Conservation (phyloP, 768 basidiomycete species). For the Flagelloscypha sp. region DNA sequence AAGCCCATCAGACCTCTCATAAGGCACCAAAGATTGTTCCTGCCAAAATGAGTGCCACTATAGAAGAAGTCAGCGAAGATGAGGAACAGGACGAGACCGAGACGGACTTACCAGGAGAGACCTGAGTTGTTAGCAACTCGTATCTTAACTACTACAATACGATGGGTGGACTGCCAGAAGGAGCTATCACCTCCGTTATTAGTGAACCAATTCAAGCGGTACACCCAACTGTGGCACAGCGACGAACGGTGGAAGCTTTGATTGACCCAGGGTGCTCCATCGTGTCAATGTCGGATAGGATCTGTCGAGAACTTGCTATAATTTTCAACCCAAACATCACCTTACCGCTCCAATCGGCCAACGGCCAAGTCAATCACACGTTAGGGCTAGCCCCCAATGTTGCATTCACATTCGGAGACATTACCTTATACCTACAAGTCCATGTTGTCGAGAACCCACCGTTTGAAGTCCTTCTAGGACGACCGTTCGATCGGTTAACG, state of each 20-base stretch:
- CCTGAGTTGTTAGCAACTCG: no score
- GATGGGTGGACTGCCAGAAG: no score
- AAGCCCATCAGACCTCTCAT: no score
- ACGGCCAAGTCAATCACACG: constrained; percentile 13
- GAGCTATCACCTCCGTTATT: no score
- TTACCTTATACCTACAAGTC: constrained; percentile 14
- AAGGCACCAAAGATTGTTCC: no score
- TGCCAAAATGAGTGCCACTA: no score
- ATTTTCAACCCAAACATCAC: constrained; percentile 14
- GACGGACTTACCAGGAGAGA: no score
- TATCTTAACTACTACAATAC: no score
- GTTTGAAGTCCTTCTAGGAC: constrained; percentile 17
- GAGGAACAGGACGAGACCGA: no score
- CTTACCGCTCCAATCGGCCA: constrained; percentile 20
- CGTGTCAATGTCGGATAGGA: constrained; percentile 15
- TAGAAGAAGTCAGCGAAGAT: no score
- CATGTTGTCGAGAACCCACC: constrained; percentile 15
- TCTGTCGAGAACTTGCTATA: constrained; percentile 6
- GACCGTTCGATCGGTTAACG: constrained; percentile 16
- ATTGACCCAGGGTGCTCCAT: constrained; percentile 22
- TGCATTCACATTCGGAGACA: constrained; percentile 9
- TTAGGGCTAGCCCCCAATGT: constrained; percentile 14
- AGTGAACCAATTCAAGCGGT: constrained; percentile 14
- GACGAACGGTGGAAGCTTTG: constrained; percentile 11
- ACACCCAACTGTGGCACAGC: constrained; percentile 13